Conservation (phyloP, 768 basidiomycete species). For the Boletales sp. region DNA sequence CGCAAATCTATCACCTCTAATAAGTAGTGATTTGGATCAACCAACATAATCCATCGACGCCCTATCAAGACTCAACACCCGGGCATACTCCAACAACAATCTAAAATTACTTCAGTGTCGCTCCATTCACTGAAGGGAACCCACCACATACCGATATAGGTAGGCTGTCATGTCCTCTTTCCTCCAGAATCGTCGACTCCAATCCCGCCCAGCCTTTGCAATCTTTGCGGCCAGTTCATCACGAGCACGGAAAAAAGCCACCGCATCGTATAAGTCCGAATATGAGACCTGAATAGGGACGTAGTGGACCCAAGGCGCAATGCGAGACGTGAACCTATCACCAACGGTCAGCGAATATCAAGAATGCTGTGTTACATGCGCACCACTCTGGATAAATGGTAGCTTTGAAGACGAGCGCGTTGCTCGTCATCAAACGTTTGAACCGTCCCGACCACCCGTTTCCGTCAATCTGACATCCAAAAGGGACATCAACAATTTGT, state of each 20-base stretch:
- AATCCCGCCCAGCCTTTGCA: conserved; percentile 50
- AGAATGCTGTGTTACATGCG: not conserved
- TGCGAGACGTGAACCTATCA: conserved; percentile 47
- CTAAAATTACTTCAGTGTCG: conserved; percentile 23
- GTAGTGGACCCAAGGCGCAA: conserved; percentile 72
- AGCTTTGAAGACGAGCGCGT: conserved; percentile 63
- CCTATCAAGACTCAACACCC: conserved; percentile 47
- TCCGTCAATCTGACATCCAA: conserved; percentile 44
- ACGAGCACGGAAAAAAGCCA: conserved; percentile 71
- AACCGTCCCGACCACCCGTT: conserved; percentile 70
- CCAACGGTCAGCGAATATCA: not conserved
- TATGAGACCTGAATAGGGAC: conserved; percentile 65
- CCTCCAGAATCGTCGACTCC: conserved; percentile 59
- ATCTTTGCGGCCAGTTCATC: conserved; percentile 58
- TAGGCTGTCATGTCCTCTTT: conserved; percentile 59
- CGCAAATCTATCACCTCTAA: no score
- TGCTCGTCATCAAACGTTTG: conserved; percentile 58
- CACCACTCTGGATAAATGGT: conserved; percentile 77
- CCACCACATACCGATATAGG: conserved; percentile 5
- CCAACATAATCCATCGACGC: conserved; percentile 36
- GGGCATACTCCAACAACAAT: conserved; percentile 51
- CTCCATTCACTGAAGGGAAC: no score
- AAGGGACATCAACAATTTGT: no score
- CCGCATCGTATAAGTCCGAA: conserved; percentile 64
- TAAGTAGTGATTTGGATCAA: not conserved